Evolutionary conservation across 2,329 filamentous ascomycete genomes (phyloP).

Genomic region (Nannizzia gypsea): DNA sequence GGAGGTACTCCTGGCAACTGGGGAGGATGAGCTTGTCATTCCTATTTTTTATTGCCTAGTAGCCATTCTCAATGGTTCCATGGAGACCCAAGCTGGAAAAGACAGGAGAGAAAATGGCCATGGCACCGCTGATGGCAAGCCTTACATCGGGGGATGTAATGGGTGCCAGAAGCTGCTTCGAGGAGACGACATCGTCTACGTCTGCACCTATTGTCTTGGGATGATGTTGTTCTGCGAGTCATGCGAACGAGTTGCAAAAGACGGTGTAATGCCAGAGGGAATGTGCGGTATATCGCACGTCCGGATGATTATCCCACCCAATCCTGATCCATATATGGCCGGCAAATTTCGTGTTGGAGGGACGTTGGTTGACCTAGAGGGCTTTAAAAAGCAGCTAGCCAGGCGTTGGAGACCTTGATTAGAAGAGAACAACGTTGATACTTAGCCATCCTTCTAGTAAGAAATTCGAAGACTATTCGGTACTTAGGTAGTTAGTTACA

Average conservation of each 20-base stretch:
- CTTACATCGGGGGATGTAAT: slow-evolving; percentile 1
- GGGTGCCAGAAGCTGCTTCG: slow-evolving; percentile 2
- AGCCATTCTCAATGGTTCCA: neutral
- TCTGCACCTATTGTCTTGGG: slow-evolving; percentile 11
- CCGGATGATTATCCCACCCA: slow-evolving; percentile 7
- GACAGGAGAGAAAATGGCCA: neutral
- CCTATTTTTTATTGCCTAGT: neutral
- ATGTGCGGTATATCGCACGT: slow-evolving; percentile 11
- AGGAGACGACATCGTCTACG: neutral
- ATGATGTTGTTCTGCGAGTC: slow-evolving; percentile 10
- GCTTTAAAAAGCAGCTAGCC: neutral
- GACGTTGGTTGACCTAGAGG: neutral
- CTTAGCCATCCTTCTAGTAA: neutral
- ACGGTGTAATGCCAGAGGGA: slow-evolving; percentile 3
- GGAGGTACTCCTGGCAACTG: neutral
- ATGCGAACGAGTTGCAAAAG: slow-evolving; percentile 8
- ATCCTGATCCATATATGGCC: neutral
- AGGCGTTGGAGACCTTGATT: neutral
- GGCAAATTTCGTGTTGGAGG: neutral
- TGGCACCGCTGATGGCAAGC: neutral
- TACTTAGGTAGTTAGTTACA: too few relatives aligned
- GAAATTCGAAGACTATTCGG: neutral
- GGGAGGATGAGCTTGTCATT: neutral
- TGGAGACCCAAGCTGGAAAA: neutral
- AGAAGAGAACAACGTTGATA: neutral